phyloP scores from a whole-genome alignment of 257 asterid species.

The Capsicum rhomboideum region DNA sequence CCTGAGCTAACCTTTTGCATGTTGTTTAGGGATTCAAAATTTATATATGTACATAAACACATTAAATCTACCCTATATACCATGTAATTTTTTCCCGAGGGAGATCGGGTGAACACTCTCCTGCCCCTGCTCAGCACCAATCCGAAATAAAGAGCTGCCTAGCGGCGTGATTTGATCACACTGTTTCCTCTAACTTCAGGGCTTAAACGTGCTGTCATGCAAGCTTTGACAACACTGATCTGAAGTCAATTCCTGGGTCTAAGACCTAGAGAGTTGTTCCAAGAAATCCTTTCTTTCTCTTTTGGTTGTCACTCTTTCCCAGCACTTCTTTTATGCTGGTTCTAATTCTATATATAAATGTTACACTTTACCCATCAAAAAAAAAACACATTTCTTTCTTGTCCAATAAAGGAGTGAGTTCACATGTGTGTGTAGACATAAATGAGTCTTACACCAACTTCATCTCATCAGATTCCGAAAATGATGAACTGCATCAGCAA shows the following conservation, averaged over 20 bases:
- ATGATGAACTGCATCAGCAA: not conserved
- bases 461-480: not conserved
- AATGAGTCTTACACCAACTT: not conserved
- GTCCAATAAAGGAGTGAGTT: not conserved
- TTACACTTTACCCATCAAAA: too few species aligned
- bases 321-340: too few species aligned
- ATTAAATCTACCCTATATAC: too few species aligned
- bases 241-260: not conserved
- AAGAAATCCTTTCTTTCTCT: not conserved
- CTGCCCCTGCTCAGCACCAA: not conserved
- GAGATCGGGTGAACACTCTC: too few species aligned
- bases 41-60: too few species aligned
- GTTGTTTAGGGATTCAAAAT: too few species aligned
- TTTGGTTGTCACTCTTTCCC: too few species aligned
- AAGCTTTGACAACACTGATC: not conserved
- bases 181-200: not conserved
- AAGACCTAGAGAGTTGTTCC: not conserved
- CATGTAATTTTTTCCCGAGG: too few species aligned
- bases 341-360: too few species aligned
- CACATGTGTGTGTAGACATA: not conserved
- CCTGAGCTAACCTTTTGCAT: too few species aligned
- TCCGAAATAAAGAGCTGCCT: not conserved
- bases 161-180: not conserved
- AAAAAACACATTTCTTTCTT: not conserved
- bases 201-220: not conserved